Evolutionary conservation across 2,329 filamentous ascomycete species (phyloP), one percentile per base, ranked within the genome.

Genomic region (Bipolaris zeicola): DNA sequence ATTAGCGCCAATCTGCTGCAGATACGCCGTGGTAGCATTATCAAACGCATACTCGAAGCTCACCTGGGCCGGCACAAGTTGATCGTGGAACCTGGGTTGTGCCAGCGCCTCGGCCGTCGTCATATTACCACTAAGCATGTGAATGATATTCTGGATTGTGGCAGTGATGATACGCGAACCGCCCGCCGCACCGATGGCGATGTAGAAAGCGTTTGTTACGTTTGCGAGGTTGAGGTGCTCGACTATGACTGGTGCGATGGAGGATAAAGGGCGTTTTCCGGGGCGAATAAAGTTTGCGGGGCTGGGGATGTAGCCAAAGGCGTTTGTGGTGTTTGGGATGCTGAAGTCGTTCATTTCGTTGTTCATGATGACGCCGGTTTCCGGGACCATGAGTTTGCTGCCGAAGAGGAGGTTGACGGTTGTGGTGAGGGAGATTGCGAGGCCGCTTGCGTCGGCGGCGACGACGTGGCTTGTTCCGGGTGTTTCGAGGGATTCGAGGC

Each of bases 341-440:
- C 88, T 91, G 79, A 97, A 97, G 48, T 73, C 71, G 60, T 77
- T 77, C 76, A 78, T 78, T 54, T 79, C 79, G 60, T 82, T 80
- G 74, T 81, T 76, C 80, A 96, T 85, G 52, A 96, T 91, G 55
- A 96, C 83, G 16, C 93, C 93, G 0, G 92, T 93, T 65, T 89
- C 84, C 0, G 92, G 91, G 0, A 94, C 89, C 77, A 96, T 86
- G 61, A 96, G 75, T 18, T 87, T 82, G 26, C 87, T 89, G 43
- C 94, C 94, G 67, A 96, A 98, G 3, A 95, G 82, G 4, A 95
- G 81, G 75, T 97, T 97, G 54, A 97, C 81, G 0, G 94, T 97
- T 0, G 92, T 95, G 0, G 93, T 97, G 11, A 92, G 82, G 1
- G 90, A 89, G 34, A 96, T 84, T 2, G 92, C 87, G 74, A 96